Evolutionary conservation across 306 rosid species (phyloP), one percentile per base, ranked within the genome.

Genomic region (Malus orientalis): DNA sequence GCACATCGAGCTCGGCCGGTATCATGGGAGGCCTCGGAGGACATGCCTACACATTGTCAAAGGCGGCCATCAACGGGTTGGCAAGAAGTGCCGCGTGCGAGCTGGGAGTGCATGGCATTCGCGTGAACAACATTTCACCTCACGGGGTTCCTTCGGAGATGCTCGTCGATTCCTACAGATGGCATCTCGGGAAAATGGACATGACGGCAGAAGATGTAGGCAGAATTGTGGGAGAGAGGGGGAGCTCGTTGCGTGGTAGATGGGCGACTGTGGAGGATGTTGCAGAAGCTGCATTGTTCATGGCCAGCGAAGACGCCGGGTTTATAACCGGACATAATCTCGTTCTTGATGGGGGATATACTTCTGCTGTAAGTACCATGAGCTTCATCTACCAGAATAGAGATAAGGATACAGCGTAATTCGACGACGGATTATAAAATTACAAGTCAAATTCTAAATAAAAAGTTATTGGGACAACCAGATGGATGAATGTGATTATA

Each of bases 61-160:
- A 91, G 74, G 88, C 81, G 73, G 89, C 89, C 1, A 81, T 93
- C 54, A 80, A 79, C 23, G 95, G 97, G 19, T 55, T 93, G 42
- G 81, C 84, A 83, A 91, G 87, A 78, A 93, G 91, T 44, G 74
- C 85, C 1, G 98, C 97, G 0, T 89, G 93, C 36, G 98, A 93
- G 80, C 57, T 93, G 74, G 98, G 98, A 16, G 73, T 44, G n/a
- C 88, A 88, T 76, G 85, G 87, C 81, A 91, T 93, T 53, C 81
- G 98, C 2, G 96, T 93, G 63, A 91, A 93, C 74, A 76, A 91
- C 60, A 75, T 93, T 23, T 83, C 91, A 0, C 98, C 98, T 3
- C 98, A 89, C 29, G 98, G 97, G 40, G 96, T 93, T 64, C 90
- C 97, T 32, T 82, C 98, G 4, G 91, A 91, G 66, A 93, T 91